Evolutionary conservation across 2,329 filamentous ascomycete species (phyloP).

Genomic region (Didymella exigua): DNA sequence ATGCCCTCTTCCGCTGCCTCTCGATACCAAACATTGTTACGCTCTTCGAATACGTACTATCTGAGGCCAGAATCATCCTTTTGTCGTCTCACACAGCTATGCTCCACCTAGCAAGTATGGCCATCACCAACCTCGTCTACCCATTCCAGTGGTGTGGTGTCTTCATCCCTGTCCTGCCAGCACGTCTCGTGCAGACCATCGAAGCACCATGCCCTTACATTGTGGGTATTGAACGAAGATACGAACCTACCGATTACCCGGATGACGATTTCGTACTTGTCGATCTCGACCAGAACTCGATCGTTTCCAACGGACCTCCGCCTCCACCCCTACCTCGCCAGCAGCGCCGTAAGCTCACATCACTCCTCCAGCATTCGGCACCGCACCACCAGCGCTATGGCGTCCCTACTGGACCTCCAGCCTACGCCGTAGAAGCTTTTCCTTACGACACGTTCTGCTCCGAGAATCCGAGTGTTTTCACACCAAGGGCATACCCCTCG

Average conservation of each 20-base stretch:
- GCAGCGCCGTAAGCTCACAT: slow-evolving; percentile 85
- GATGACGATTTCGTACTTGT: slow-evolving; percentile 96
- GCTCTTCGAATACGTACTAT: slow-evolving; percentile 89
- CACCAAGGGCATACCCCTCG: slow-evolving; percentile 69
- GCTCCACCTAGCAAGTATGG: slow-evolving; percentile 90
- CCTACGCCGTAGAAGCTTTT: slow-evolving; percentile 91
- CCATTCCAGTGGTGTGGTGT: slow-evolving; percentile 93
- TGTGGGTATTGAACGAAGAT: slow-evolving; percentile 90
- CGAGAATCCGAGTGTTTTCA: slow-evolving; percentile 82
- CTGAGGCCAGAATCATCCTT: slow-evolving; percentile 94
- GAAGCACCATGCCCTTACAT: slow-evolving; percentile 98
- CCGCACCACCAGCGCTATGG: slow-evolving; percentile 88
- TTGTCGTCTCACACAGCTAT: slow-evolving; percentile 95
- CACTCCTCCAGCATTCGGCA: slow-evolving; percentile 85
- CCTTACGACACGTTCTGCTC: slow-evolving; percentile 89
- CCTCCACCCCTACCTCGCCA: slow-evolving; percentile 84
- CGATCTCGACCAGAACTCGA: slow-evolving; percentile 87
- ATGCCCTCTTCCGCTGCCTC: slow-evolving; percentile 86
- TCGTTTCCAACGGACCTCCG: slow-evolving; percentile 78
- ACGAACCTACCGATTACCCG: slow-evolving; percentile 82
- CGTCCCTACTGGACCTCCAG: slow-evolving; percentile 84
- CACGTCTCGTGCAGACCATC: slow-evolving; percentile 83
- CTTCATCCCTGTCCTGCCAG: slow-evolving; percentile 89
- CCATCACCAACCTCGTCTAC: slow-evolving; percentile 84
- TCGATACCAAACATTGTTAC: slow-evolving; percentile 92